phyloP scores from a whole-genome alignment of 371 early-diverging fungal genomes.

The Ordospora pajunii region DNA sequence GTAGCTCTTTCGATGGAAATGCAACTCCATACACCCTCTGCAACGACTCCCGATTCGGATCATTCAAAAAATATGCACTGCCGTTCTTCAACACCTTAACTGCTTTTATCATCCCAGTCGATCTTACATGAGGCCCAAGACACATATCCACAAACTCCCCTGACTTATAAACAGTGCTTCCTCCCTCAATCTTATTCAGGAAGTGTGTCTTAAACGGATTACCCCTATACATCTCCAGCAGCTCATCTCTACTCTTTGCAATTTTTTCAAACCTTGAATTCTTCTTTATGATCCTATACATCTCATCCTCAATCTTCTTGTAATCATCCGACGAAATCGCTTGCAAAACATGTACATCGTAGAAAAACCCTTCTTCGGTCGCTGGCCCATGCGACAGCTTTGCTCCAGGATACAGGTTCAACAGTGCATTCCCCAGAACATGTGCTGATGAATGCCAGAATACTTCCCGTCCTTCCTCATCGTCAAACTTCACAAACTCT shows the following conservation, averaged over 20 bases:
- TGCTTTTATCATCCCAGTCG: slow-evolving; percentile 83
- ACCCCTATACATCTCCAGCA: slow-evolving; percentile 84
- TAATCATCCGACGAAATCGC: slow-evolving; percentile 73
- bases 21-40: slow-evolving; percentile 96
- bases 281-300: slow-evolving; percentile 76
- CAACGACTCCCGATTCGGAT: slow-evolving; percentile 83
- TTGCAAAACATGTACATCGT: slow-evolving; percentile 74
- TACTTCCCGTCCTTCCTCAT: slow-evolving; percentile 73
- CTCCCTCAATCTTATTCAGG: slow-evolving; percentile 70
- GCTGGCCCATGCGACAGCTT: slow-evolving; percentile 96
- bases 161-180: slow-evolving; percentile 89
- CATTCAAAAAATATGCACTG: slow-evolving; percentile 91
- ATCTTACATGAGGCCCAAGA: slow-evolving; percentile 89
- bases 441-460: slow-evolving; percentile 99
- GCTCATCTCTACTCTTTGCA: slow-evolving; percentile 73
- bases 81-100: slow-evolving; percentile 80
- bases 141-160: slow-evolving; percentile 96
- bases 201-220: slow-evolving; percentile 60
- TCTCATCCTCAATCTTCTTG: slow-evolving; percentile 70
- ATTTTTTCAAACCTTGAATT: slow-evolving; percentile 86
- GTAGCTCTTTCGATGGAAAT: slow-evolving; percentile 86
- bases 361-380: slow-evolving; percentile 93
- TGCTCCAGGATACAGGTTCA: slow-evolving; percentile 66
- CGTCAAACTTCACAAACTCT: slow-evolving; percentile 85
- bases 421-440: slow-evolving; percentile 81